A percentile compares a stretch with the other conserved stretches of the same genome.
These are phyloP conservation scores for Cryptosporidium baileyi DNA, from an alignment of 169 alveolate genomes.

Conservation along the genomic window DNA sequence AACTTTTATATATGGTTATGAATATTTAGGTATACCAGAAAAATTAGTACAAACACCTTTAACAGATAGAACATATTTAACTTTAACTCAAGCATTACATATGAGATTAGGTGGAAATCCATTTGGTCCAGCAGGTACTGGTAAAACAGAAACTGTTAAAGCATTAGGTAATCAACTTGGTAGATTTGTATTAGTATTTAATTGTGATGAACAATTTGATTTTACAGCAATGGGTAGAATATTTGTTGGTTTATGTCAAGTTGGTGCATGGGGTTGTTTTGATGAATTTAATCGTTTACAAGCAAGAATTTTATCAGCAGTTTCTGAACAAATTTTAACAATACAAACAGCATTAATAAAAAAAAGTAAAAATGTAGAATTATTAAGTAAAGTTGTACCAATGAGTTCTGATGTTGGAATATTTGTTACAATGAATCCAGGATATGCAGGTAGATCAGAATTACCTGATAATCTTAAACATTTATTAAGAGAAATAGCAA, in stretches of 20 bases:
- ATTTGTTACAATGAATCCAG: constrained; percentile 98
- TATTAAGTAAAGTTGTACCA: constrained; percentile 84
- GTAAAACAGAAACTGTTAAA: constrained; percentile 99
- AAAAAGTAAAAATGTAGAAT: constrained; percentile 81
- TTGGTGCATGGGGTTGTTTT: constrained; percentile 99
- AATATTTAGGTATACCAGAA: constrained; percentile 95
- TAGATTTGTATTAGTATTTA: constrained; percentile 94
- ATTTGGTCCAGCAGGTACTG: constrained; percentile 99
- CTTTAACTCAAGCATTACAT: constrained; percentile 95
- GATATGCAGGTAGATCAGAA: constrained; percentile 97
- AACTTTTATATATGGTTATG: constrained; percentile 95
- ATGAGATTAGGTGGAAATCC: constrained; percentile 97
- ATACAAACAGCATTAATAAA: constrained; percentile 92
- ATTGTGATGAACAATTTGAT: constrained; percentile 98
- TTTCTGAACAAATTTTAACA: constrained; percentile 91
- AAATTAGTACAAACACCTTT: constrained; percentile 96
- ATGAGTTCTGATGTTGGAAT: constrained; percentile 93
- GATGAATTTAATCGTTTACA: constrained; percentile 98
- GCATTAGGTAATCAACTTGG: constrained; percentile 97
- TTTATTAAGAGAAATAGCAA: constrained; percentile 91
- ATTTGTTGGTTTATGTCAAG: constrained; percentile 92
- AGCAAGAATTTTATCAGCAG: constrained; percentile 95
- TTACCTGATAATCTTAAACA: constrained; percentile 95
- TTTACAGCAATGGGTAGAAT: constrained; percentile 96
- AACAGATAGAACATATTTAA: constrained; percentile 97